Base-by-base conservation (phyloP, 371 early-diverging fungal species). In the Fennellomyces sp. region DNA sequence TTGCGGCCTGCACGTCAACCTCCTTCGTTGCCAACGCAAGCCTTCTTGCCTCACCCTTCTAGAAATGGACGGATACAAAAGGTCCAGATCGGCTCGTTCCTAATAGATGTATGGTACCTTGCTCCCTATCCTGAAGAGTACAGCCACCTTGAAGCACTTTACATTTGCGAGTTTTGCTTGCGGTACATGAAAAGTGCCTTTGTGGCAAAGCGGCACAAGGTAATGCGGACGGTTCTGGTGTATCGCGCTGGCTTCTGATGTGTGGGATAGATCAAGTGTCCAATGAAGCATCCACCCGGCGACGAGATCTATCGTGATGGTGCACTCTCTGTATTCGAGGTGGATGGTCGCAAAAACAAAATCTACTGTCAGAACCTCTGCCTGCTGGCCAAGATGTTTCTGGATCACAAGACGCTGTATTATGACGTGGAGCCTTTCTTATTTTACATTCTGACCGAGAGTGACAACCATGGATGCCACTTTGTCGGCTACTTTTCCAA, bases 401-500 rank as follows among this genome's bases (percentile, higher is more conserved):
- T 99, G 33, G 99, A 99, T 81, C 99, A 98, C 74, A 99, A 99
- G 73, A 99, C 99, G 1, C 83, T 99, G 25, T 99, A 97, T 70
- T 99, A 99, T 69, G 99, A 99, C 66, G 97, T 99, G 17, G 98
- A 99, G 62, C 98, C 99, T 0, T 99, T 99, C 71, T 71, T 99
- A 56, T 99, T 99, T 65, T 99, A 99, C 72, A 83, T 99, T 33
- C 84, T 99, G 84, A 92, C 93, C 10, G 87, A 90, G 63, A 77
- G 73, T 7, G 93, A 95, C 52, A 83, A 85, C 4, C 33, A 72
- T 11, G 97, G 97, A 1, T 92, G 88, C 66, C 95, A 97, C 64
- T 90, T 99, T 69, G 93, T 99, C 5, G 99, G 99, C 2, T 99
- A 99, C 67, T 99, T 99, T 78, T 97, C 97, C 26, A 99, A 99